A percentile compares a stretch with the other conserved stretches of the same genome.
These are phyloP conservation scores for Acidomyces sp. DNA, from an alignment of 495 filamentous ascomycete genomes.

Conservation along the genomic window DNA sequence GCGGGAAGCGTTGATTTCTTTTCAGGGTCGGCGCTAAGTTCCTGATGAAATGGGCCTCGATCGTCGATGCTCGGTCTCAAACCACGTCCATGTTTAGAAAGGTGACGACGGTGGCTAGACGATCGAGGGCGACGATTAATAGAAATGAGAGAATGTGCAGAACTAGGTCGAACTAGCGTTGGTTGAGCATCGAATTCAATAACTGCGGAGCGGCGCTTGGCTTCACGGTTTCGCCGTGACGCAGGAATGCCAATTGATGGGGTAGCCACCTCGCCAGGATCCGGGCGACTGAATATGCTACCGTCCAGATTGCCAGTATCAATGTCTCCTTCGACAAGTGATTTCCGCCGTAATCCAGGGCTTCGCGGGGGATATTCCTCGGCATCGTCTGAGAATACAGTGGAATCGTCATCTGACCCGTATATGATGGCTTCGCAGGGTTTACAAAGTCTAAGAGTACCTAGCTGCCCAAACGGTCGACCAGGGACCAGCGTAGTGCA, in stretches of 20 bases:
- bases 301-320: slow-evolving; percentile 2
- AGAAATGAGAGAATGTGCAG: slow-evolving; percentile 80
- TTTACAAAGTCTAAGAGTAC: slow-evolving; percentile 81
- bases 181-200: slow-evolving; percentile 73
- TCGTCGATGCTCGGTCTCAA: slow-evolving; percentile 50
- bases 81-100: slow-evolving; percentile 69
- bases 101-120: slow-evolving; percentile 63
- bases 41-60: slow-evolving; percentile 79
- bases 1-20: slow-evolving; percentile 61
- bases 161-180: slow-evolving; percentile 65
- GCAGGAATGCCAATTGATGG: slow-evolving; percentile 32
- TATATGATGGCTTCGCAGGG: slow-evolving; percentile 89
- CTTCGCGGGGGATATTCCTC: slow-evolving; percentile 4
- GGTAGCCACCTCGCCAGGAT: slow-evolving; percentile 25
- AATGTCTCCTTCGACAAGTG: slow-evolving; percentile 7
- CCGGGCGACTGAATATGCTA: neutral
- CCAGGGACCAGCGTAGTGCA: slow-evolving; percentile 85
- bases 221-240: slow-evolving; percentile 65
- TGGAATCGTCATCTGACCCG: slow-evolving; percentile 73
- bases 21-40: slow-evolving; percentile 47
- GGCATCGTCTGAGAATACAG: slow-evolving; percentile 36
- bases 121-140: slow-evolving; percentile 57
- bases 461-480: slow-evolving; percentile 71
- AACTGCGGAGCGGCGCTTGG: slow-evolving; percentile 73
- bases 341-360: slow-evolving; percentile 6